Evolutionary conservation across 352 stramenopile species (phyloP), one percentile per base, ranked within the genome.

Genomic region (Phytophthora macrochlamydospora): DNA sequence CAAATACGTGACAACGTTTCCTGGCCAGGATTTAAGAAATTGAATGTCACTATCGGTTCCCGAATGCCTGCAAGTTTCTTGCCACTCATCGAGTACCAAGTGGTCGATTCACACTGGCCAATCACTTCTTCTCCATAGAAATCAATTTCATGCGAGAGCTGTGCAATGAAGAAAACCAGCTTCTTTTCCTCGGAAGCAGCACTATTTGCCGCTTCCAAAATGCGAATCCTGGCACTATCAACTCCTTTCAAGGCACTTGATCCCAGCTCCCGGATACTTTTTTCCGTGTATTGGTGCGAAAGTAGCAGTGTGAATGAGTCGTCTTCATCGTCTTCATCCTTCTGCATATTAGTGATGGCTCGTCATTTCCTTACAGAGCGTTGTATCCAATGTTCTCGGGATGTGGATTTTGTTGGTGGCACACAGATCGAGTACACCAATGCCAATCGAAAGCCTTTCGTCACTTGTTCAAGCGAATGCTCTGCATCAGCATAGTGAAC

Each of bases 1-100:
- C 69, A 76, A 2, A 73, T 9, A 8, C 65, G 44, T 1, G 46
- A 48, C 12, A 56, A 24, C 2, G 59, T 64, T 45, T 67, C 60
- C 11, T 62, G 59, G 2, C 48, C 51, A 1, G 64, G 69, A 50
- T 76, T 76, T n/a, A 73, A 37, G 13, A 75, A 53, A 14, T 74
- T 67, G 5, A 59, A n/a, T 2, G 44, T 55, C 18, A 64, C 45
- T 28, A 28, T 2, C 38, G 62, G 31, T 18, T 44, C 18, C 12
- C 59, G 24, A 3, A 45, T 7, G 38, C 7, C 4, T 18, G 33
- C 56, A 49, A 62, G 31, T 6, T 35, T 33, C 3, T 40, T 40
- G 2, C 62, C 62, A 1, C 35, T 31, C 3, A 30, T 30, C 3
- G 35, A 49, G 13, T 59, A 60, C 61, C 61, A 49, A 18, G 43